Evolutionary conservation across 257 asterid genomes (phyloP), one percentile per base, ranked within the genome.

Genomic region (Gynochthodes officinalis): DNA sequence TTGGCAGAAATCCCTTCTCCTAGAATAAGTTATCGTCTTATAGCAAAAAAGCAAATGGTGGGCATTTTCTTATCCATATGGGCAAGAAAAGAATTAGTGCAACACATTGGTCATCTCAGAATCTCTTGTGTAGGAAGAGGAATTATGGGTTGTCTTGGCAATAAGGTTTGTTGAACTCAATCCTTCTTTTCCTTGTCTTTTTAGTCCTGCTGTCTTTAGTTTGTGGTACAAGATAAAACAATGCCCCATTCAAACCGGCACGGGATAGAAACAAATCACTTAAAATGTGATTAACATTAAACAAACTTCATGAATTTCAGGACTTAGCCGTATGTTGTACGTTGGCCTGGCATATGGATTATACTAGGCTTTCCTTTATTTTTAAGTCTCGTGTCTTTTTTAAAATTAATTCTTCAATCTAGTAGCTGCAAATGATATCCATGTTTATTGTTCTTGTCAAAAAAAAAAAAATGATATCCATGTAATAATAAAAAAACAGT

Each of bases 121-220:
- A 67, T 91, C 57, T 84, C 91, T 48, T 86, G 84, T 81, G 82
- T 94, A 46, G 99, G 97, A 59, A 88, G 95, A 82, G 99, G 99
- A 78, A 91, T 94, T 82, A 89, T 94, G 99, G 99, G 99, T 12
- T 88, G 64, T 79, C 87, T 94, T 42, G 97, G 99, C 39, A 94
- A 94, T 73, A 94, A 94, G 98, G 98, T 91, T 48, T 5, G 67
- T 78, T 65, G 10, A 19, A 28, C 13, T 25, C 11, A 49, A 30
- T 42, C 32, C 2, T 71, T 46, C 8, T 63, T 1, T 46, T 75
- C 19, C 55, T 55, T 23, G 54, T 27, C 49, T 74, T 59, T n/a
- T 13, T 13, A 48, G 18, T 43, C 44, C 14, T 42, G 62, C 44
- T 21, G 33, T n/a, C n/a, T n/a, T n/a, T n/a, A n/a, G n/a, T n/a